Evolutionary conservation across 2,329 filamentous ascomycete genomes (phyloP).

Genomic region (Rutstroemia sp.): DNA sequence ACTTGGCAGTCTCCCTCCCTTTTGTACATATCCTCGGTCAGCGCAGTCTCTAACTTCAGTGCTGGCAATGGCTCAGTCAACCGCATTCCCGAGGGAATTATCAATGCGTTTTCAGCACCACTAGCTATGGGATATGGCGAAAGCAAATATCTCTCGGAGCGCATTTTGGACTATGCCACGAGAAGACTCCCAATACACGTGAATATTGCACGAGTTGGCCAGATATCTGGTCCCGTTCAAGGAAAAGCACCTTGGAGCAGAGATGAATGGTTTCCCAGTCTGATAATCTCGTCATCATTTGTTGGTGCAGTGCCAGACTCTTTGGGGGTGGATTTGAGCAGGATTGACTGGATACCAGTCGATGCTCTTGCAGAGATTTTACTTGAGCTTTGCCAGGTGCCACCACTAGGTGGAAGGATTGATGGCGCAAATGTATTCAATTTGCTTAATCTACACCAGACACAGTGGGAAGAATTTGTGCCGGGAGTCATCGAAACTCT

Average conservation of each 20-base stretch:
- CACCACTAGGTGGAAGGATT: not conserved
- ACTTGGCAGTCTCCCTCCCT: constrained; percentile 8
- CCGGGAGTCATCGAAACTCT: not conserved
- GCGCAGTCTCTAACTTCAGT: constrained; percentile 7
- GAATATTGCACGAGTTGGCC: constrained; percentile 38
- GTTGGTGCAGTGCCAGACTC: not conserved
- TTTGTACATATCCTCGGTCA: constrained; percentile 25
- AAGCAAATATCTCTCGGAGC: constrained; percentile 21
- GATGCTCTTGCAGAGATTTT: not conserved
- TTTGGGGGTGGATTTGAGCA: not conserved
- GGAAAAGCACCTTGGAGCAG: not conserved
- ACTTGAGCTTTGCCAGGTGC: not conserved
- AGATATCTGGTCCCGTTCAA: constrained; percentile 33
- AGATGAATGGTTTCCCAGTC: not conserved
- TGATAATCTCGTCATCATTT: not conserved
- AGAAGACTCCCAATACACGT: constrained; percentile 32
- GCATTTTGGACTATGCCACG: constrained; percentile 37
- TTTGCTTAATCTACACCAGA: not conserved
- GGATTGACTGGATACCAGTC: not conserved
- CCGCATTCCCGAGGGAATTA: not conserved
- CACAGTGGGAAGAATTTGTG: not conserved
- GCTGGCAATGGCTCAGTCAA: constrained; percentile 28
- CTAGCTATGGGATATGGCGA: constrained; percentile 22
- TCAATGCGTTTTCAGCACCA: constrained; percentile 4
- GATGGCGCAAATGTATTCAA: not conserved